Base-by-base conservation (phyloP, 352 stramenopile species). In the Phytophthora tubulina region DNA sequence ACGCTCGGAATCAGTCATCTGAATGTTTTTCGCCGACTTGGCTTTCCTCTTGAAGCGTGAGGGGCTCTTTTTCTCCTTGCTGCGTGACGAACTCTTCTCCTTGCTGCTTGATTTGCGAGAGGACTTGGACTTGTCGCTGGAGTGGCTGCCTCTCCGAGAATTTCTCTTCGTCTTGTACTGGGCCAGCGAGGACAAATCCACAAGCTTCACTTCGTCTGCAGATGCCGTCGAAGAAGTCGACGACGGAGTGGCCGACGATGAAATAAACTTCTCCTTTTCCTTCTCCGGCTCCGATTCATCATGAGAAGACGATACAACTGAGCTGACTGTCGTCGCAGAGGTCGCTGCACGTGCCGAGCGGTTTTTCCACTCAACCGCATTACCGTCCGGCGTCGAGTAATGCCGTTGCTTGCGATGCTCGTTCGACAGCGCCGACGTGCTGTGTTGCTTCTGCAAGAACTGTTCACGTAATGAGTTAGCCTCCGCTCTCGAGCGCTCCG, bases 1-100 rank as follows among this genome's bases (percentile, higher is more conserved):
- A 2, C 81, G 79, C 57, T 89, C 79, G 6, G 79, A 84, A 14
- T 80, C 77, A 45, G 67, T 85, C 54, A 80, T 60, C 9, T 88
- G 66, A 15, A 77, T 36, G 14, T 76, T 82, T 21, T 80, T 83
- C 1, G 80, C 78, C 11, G 84, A 83, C 44, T 67, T 64, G 3
- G 78, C 72, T 50, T 75, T 76, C 57, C 63, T 45, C 50, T 85
- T 85, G 30, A 30, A 74, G 13, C 80, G 73, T 3, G 63, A 72
- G 3, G 30, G 39, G 31, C 44, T 39, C 42, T 67, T 78, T 31
- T 73, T 77, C 33, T 59, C 52, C 30, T 73, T 78, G 45, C 27
- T 78, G 21, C 53, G 68, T 27, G 45, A 46, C 11, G 36, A 56
- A 8, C 9, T 66, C 53, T 52, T 56, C 6, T 65, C 63, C 53